Evolutionary conservation across 1,284 basidiomycete species (phyloP), one percentile per base, ranked within the genome.

Genomic region (Rhodofomes roseus): DNA sequence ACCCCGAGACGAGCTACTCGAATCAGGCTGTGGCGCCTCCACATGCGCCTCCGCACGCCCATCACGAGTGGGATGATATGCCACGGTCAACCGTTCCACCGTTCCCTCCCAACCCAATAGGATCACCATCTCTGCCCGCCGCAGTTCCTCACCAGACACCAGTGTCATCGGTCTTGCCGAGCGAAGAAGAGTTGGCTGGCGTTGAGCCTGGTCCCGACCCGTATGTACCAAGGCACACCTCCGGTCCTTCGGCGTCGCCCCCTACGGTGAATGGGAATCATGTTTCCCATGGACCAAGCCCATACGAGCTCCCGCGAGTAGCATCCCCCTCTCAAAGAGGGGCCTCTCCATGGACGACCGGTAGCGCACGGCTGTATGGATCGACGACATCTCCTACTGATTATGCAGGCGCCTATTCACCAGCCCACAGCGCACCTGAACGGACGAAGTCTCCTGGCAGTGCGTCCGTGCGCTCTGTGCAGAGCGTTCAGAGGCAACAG

Each of bases 361-460:
- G 31, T 14, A 11, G 29, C 50, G 50, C 6, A 20, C 18, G 4
- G 2, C 3, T 20, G 22, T 36, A 34, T 9, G 50, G 34, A 18
- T 34, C 31, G 34, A 22, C 20, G 7, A 52, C 29, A 2, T 22
- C 50, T 3, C 29, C 50, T n/a, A 2, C 20, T 8, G 18, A 46
- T 12, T 16, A 46, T 20, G 41, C 2, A 22, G 29, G 46, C 18
- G 29, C n/a, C 2, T 23, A 52, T 18, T 23, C 40, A 9, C 57
- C 39, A 58, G 20, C 59, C 25, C 22, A 62, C 12, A 41, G 60
- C n/a, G 66, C 70, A 22, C 62, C 66, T 9, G 65, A 66, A 18
- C 62, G 65, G 41, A 60, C 67, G 4, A 65, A 62, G 41, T 70
- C 70, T 27, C 70, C 70, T 4, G 65, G 63, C 1, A 66, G 60